Evolutionary conservation across 2,329 filamentous ascomycete species (phyloP).

Genomic region (Trichothecium roseum): DNA sequence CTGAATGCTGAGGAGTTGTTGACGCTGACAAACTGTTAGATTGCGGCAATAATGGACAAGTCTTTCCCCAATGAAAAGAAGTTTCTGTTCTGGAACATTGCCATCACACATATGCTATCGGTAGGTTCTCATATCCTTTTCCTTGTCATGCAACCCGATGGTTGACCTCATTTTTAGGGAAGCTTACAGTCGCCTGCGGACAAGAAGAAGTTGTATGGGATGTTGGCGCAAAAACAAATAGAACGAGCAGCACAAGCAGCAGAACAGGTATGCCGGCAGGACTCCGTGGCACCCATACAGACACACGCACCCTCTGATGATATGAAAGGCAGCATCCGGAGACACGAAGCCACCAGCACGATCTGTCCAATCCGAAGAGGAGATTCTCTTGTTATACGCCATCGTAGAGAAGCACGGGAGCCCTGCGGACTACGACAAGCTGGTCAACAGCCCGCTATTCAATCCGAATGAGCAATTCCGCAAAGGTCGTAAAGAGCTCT

Average conservation of each 20-base stretch:
- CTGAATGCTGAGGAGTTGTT: too few species aligned
- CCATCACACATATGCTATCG: conserved; percentile 41
- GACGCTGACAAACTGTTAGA: conserved; percentile 28
- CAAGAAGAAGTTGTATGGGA: conserved; percentile 41
- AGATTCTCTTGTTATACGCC: conserved; percentile 38
- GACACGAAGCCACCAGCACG: conserved; percentile 14
- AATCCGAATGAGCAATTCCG: conserved; percentile 33
- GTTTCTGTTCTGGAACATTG: conserved; percentile 45
- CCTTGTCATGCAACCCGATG: background rate
- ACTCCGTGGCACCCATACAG: background rate
- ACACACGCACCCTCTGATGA: background rate
- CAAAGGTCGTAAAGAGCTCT: conserved; percentile 34
- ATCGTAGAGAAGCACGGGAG: conserved; percentile 33
- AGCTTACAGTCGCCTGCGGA: conserved; percentile 34
- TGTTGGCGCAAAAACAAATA: conserved; percentile 39
- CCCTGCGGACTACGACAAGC: conserved; percentile 27
- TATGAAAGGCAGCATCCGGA: conserved; percentile 11
- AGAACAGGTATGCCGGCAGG: conserved; percentile 24
- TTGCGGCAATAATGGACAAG: conserved; percentile 42
- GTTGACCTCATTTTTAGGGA: conserved; percentile 18
- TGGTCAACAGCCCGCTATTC: conserved; percentile 26
- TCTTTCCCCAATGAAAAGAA: conserved; percentile 35
- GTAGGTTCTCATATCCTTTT: conserved; percentile 21
- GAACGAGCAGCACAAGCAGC: conserved; percentile 36
- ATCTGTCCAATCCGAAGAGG: conserved; percentile 35